Base-by-base conservation (phyloP, 208 protist species). In the Strigomonas culicis region DNA sequence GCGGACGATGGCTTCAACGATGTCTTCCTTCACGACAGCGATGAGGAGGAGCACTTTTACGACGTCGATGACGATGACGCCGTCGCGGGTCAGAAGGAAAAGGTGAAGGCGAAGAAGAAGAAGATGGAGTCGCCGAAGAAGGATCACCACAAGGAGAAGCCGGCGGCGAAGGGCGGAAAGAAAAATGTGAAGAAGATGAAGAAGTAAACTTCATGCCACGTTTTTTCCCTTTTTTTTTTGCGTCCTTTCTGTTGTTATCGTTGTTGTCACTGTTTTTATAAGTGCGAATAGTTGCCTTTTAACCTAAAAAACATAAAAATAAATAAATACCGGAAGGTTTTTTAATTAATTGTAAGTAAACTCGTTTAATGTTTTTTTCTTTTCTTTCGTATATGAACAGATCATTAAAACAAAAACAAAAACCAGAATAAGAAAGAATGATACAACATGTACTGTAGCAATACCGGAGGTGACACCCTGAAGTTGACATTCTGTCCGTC, bases 21-120 rank as follows among this genome's bases (percentile, higher is more conserved):
- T 17, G 36, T 30, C 7, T 30, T 51, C 19, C 39, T 62, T 2
- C 13, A 80, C 55, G 74, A 79, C n/a, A 80, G 80, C 39, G 34
- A 39, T 10, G 82, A 92, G 7, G 88, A 89, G 36, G 84, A 92
- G 70, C 78, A 74, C 70, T 88, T 91, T 55, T 61, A 74, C 32
- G 86, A 92, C 62, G 86, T 75, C 34, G 84, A 91, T 56, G 63
- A 64, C 28, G 84, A 91, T 52, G 62, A 64, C 1, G 75, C 79
- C 3, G 11, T 55, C 7, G 70, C 41, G 44, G 51, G 32, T 10
- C 31, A 52, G 51, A 17, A 24, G 17, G 41, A 49, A 32, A 36
- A 47, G 1, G 31, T 56, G 51, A 66, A 44, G 25, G 60, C 60
- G 24, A 57, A 51, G 39, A 34, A 50, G 15, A 34, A 34, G 2